Base-by-base conservation (phyloP, 1,139 yeast genomes). In the Komagataea norvegica region DNA sequence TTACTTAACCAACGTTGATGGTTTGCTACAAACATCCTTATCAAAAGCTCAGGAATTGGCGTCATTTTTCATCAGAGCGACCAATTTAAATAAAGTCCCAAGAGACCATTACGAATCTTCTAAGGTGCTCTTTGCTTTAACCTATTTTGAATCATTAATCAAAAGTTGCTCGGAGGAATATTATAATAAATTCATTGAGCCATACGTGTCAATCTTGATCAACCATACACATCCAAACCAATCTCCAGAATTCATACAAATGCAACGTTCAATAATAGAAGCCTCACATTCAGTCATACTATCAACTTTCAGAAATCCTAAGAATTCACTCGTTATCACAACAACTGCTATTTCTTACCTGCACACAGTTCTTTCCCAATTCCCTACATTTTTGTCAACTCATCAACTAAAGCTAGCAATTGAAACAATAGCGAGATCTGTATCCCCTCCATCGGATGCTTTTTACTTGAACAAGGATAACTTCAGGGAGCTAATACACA, bases 221-320 rank as follows among this genome's bases (percentile, higher is more conserved):
- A 17, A 36, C 10, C 27, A 36, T 7, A 38, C 49, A 3, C 26
- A 23, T 21, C 40, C 44, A 20, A 25, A 38, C 7, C 21, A 29
- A 23, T 26, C 37, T 2, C 33, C 43, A 14, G 41, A 37, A 8
- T 28, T 34, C 14, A 29, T 40, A 10, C 32, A 34, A n/a, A 31
- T 29, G 3, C 52, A 49, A 33, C 37, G 61, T 32, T 70, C 70
- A 8, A 47, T 79, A 6, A 58, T 78, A 5, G 93, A 83, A 53
- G 75, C 82, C 0, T 68, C 80, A 1, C 93, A 84, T 53, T 77
- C 88, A 0, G 84, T 80, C 0, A 62, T 80, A 46, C 61, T 83
- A 26, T 64, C 71, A 34, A 72, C 68, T 46, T 70, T 67, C 45
- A 56, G 61, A 16, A 50, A 51, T 37, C 57, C 42, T 31, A 43